Evolutionary conservation across 2,329 filamentous ascomycete genomes (phyloP), one percentile per base, ranked within the genome.

Genomic region (Capronia coronata): DNA sequence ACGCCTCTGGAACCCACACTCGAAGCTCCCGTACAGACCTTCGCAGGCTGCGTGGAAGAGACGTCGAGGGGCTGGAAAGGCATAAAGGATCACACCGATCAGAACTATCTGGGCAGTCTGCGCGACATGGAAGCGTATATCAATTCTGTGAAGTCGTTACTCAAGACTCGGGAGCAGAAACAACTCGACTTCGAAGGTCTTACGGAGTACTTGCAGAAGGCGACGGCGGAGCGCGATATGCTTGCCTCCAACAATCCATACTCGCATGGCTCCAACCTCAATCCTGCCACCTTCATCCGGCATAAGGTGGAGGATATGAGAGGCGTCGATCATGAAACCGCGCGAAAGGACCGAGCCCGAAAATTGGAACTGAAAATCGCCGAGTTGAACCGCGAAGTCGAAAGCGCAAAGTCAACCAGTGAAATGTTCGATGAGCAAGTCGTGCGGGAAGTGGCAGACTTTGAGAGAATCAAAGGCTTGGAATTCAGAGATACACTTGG

Each of bases 381-480:
- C 61, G 86, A 94, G 63, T 76, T 98, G 34, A 95, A 88, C 2
- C 79, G 81, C 19, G 89, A 95, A 67, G 91, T 94, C 0, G 91
- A 97, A 68, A 79, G 80, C 38, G 87, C 93, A 4, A 89, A 89
- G 69, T 85, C 83, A 63, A 87, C 85, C 11, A 88, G 84, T 43
- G 89, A 97, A 68, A 84, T 88, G 65, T 98, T 98, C 63, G 93
- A 96, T 67, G 90, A 96, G 64, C 89, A 96, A 69, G 91, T 96
- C 1, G 85, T 97, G 37, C 85, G 87, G 62, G 93, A 98, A 67
- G 87, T 96, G 1, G 78, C 79, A 16, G 90, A 96, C 65, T 98
- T 98, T 70, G 93, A 98, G 71, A 80, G 90, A 49, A 97, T 97
- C 75, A 98, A 98, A 75, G 82, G 87, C 32, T 75, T 87, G 35